Base-by-base conservation (phyloP, 768 basidiomycete genomes). In the Auricularia sp. region DNA sequence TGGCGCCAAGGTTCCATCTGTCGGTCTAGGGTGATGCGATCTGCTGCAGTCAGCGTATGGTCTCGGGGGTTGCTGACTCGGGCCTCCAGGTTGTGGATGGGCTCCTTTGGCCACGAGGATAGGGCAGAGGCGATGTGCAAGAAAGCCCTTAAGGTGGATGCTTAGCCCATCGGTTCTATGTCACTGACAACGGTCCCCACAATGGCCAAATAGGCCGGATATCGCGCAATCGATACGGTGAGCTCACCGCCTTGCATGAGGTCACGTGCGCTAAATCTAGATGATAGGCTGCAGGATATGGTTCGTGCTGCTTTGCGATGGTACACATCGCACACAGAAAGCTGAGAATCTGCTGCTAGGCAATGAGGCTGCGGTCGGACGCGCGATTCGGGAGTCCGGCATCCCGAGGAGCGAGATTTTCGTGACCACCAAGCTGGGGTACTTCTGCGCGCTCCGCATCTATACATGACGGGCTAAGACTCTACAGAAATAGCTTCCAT, bases 201-300 rank as follows among this genome's bases (percentile, higher is more conserved):
- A 8, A 78, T 79, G 68, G 72, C 75, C 35, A 78, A 78, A 29
- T 63, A 81, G 74, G 67, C 64, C 47, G 82, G 82, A 4, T 84
- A 83, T 73, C 74, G 79, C 11, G 80, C 80, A 66, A 75, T 84
- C 47, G 80, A 81, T 69, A 80, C 71, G 21, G 71, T 61, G 33
- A 29, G 63, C 33, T 36, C 70, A 24, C 29, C 54, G 8, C 29
- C 24, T 56, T 59, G 16, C 6, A 14, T 6, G 7, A 24, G 8
- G 7, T 6, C 14, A 18, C 56, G 56, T 51, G 11, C 18, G 29
- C 11, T 59, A 59, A 29, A 21, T 33, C 18, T 59, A 6, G 8
- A 5, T 42, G 29, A 10, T 35, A 59, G 56, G 89, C 88, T 10
- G 77, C 85, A 24, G 86, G 78, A 5, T 89, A 90, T 73, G 76